A percentile compares a stretch with the other conserved stretches of the same genome.
Conservation (phyloP, 83 land plant species). For the Diphasiastrum complanatum region DNA sequence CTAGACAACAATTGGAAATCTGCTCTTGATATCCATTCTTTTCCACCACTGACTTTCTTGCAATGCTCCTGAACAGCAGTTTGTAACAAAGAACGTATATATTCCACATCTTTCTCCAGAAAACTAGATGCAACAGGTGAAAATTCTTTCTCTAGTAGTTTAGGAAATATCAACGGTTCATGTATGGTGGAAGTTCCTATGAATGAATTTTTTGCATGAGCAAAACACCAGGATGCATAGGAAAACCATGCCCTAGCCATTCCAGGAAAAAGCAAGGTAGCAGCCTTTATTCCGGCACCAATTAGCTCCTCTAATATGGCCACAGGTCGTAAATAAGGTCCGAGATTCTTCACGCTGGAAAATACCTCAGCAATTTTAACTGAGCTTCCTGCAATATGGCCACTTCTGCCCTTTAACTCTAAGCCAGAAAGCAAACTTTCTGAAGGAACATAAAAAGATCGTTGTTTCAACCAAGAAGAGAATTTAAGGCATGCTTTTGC, state of each 20-base stretch:
- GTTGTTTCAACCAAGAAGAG: constrained; percentile 57
- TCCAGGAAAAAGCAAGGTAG: constrained; percentile 55
- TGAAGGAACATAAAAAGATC: constrained; percentile 12
- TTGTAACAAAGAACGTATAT: constrained; percentile 34
- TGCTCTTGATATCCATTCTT: constrained; percentile 11
- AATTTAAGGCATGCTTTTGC: constrained; percentile 91
- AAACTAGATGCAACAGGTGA: constrained; percentile 33
- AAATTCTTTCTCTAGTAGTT: constrained; percentile 47
- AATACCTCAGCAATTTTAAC: background rate
- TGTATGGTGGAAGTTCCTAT: constrained; percentile 16
- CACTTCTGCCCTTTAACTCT: constrained; percentile 20
- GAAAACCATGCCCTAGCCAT: constrained; percentile 91
- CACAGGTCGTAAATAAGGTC: constrained; percentile 1
- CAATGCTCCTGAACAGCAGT: constrained; percentile 5
- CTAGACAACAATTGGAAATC: background rate
- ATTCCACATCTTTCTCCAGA: constrained; percentile 50
- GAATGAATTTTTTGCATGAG: constrained; percentile 45
- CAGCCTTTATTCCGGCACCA: constrained; percentile 58
- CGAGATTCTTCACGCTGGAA: background rate
- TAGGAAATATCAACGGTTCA: constrained; percentile 38
- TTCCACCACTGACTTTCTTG: background rate
- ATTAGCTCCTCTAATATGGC: constrained; percentile 48
- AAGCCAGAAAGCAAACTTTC: constrained; percentile 36
- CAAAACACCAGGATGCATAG: constrained; percentile 91
- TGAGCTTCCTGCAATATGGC: background rate